Evolutionary conservation across 176 grass and related monocot species (phyloP).

Genomic region (Paspalum notatum): DNA sequence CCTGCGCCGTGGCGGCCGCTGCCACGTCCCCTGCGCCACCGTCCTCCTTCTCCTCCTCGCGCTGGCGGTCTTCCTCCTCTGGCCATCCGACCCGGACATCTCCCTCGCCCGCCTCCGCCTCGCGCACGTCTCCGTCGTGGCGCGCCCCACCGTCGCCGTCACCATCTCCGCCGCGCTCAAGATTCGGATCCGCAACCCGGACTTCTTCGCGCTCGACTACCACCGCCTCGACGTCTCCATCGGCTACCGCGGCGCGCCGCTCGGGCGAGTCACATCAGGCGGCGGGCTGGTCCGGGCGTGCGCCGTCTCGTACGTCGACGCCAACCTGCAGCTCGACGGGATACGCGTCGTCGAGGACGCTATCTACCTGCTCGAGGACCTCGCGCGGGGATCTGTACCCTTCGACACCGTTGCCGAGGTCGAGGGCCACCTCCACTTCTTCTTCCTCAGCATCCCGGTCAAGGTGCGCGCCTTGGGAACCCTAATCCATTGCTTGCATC

Average conservation of each 20-base stretch:
- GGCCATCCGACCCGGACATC: constrained; percentile 67
- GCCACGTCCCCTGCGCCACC: constrained; percentile 30
- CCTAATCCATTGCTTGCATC: background rate
- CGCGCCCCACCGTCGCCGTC: constrained; percentile 55
- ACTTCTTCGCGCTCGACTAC: constrained; percentile 74
- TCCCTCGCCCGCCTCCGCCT: constrained; percentile 68
- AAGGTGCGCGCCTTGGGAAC: constrained; percentile 49
- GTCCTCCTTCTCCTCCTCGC: constrained; percentile 40
- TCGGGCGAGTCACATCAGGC: constrained; percentile 55
- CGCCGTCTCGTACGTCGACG: constrained; percentile 67
- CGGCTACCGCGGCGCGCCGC: constrained; percentile 59
- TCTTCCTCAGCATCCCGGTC: constrained; percentile 73
- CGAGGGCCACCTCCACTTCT: constrained; percentile 58
- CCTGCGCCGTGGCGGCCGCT: constrained; percentile 38
- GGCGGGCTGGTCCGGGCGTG: constrained; percentile 59
- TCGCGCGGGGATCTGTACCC: constrained; percentile 61
- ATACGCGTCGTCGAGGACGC: constrained; percentile 67
- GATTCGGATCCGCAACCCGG: constrained; percentile 62
- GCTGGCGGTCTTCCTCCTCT: constrained; percentile 51
- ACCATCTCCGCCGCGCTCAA: constrained; percentile 56
- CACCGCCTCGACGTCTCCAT: constrained; percentile 51
- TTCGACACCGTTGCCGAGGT: constrained; percentile 73
- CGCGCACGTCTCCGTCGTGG: constrained; percentile 51
- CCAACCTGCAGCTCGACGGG: constrained; percentile 61
- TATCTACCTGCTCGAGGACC: constrained; percentile 81